Percentiles rank a stretch among this genome's conserved stretches.
Conservation (phyloP, 371 early-diverging fungal genomes). For the Mucor saturninus region DNA sequence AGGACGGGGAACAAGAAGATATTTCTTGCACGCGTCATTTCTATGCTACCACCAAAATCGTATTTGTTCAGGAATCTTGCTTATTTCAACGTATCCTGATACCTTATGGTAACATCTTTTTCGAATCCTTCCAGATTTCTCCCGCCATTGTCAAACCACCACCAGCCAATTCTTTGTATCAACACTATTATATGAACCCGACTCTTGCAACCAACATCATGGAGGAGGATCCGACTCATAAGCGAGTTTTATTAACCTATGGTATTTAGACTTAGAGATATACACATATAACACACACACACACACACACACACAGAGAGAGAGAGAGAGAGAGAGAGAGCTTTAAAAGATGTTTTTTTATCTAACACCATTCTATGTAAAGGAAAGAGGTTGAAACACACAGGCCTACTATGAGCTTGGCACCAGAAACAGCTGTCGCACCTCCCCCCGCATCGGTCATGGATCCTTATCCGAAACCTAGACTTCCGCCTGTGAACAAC, state of each 20-base stretch:
- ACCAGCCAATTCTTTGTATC: no score
- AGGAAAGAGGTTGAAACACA: slow-evolving; percentile 9
- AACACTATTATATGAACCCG: neutral
- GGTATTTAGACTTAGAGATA: no score
- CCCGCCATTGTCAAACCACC: neutral
- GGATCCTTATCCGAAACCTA: no score
- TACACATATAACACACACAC: neutral
- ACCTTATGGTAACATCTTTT: slow-evolving; percentile 39
- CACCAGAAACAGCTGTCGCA: no score
- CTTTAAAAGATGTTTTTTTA: neutral
- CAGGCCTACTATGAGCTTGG: neutral
- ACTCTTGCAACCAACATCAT: no score
- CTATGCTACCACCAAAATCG: slow-evolving; percentile 28
- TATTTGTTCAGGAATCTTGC: slow-evolving; percentile 16
- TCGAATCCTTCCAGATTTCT: slow-evolving; percentile 37
- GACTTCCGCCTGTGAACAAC: no score
- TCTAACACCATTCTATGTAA: slow-evolving; percentile 1
- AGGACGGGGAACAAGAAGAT: neutral
- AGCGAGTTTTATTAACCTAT: no score
- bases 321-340: neutral
- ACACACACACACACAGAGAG: neutral
- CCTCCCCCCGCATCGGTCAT: no score
- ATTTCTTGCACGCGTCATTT: slow-evolving; percentile 35
- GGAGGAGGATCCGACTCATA: no score
- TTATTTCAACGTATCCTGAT: slow-evolving; percentile 38